Percentiles rank a stretch among this genome's conserved stretches.
Evolutionary conservation across 2,329 filamentous ascomycete genomes (phyloP).

Genomic region (Septoria petroselini): DNA sequence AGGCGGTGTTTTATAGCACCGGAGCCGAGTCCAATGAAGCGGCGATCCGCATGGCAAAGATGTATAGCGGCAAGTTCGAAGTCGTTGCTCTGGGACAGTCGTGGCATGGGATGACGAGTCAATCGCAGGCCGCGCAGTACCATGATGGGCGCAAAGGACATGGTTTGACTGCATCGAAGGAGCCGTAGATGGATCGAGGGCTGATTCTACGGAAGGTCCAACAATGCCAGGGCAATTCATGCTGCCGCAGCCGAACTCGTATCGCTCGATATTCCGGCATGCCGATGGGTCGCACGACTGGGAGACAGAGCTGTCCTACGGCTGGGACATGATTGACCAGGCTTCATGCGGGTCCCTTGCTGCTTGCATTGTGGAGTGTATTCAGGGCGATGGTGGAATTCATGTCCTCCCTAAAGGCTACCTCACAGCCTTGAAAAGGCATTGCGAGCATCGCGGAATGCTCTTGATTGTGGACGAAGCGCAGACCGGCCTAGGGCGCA

Average conservation of each 20-base stretch:
- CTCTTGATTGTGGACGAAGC: constrained; percentile 60
- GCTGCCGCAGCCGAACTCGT: constrained; percentile 60
- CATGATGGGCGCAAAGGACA: constrained; percentile 52
- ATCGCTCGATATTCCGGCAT: constrained; percentile 60
- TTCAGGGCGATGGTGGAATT: constrained; percentile 59
- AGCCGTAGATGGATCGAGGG: too few relatives aligned
- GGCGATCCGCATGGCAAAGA: constrained; percentile 63
- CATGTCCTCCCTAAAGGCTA: constrained; percentile 59
- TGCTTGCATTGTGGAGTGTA: constrained; percentile 61
- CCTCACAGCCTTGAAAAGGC: constrained; percentile 52
- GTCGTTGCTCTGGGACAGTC: constrained; percentile 59
- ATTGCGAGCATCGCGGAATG: constrained; percentile 56
- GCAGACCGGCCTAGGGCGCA: constrained; percentile 57
- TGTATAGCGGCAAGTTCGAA: constrained; percentile 63
- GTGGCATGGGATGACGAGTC: constrained; percentile 61
- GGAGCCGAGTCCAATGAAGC: constrained; percentile 55
- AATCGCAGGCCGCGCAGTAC: constrained; percentile 54
- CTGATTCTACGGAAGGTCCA: constrained; percentile 45
- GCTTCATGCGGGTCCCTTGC: constrained; percentile 61
- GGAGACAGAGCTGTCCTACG: constrained; percentile 62
- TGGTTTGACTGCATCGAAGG: too few relatives aligned
- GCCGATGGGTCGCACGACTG: constrained; percentile 62
- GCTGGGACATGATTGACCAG: constrained; percentile 59
- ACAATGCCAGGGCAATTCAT: constrained; percentile 56
- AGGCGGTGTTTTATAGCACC: too few relatives aligned